These are phyloP conservation scores for Spathaspora arborariae DNA, from an alignment of 805 yeast species.

Conservation along the genomic window DNA sequence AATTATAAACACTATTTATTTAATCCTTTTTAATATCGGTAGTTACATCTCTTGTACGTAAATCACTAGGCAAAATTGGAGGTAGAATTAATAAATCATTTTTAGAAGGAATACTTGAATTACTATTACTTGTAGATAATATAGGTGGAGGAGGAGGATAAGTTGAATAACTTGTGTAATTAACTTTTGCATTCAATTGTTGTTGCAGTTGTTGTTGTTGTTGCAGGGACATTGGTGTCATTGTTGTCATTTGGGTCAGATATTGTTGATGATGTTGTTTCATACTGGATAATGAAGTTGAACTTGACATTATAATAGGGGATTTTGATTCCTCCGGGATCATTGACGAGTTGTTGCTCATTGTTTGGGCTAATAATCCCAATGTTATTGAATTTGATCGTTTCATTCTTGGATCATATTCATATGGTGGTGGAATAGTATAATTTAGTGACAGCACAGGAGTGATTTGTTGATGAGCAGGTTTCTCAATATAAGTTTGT, in stretches of 20 bases:
- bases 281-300: constrained; percentile 1
- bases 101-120: background rate
- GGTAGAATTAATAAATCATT: constrained; percentile 11
- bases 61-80: constrained; percentile 10
- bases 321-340: constrained; percentile 1
- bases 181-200: background rate
- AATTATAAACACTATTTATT: constrained; percentile 12
- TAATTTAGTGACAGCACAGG: background rate
- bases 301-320: constrained; percentile 1
- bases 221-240: background rate
- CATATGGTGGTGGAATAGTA: background rate
- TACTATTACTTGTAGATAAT: constrained; percentile 4
- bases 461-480: background rate
- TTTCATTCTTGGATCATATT: constrained; percentile 2
- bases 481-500: background rate
- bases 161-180: constrained; percentile 8
- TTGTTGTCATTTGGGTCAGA: background rate
- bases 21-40: constrained; percentile 2
- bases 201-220: background rate
- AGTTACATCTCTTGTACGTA: background rate
- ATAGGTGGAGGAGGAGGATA: constrained; percentile 13
- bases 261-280: background rate
- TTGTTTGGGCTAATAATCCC: constrained; percentile 12
- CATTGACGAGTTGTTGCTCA: background rate
- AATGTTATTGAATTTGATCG: constrained; percentile 20